Evolutionary conservation across 768 basidiomycete species (phyloP).

Genomic region (Rhodosporidiobolus odoratus): DNA sequence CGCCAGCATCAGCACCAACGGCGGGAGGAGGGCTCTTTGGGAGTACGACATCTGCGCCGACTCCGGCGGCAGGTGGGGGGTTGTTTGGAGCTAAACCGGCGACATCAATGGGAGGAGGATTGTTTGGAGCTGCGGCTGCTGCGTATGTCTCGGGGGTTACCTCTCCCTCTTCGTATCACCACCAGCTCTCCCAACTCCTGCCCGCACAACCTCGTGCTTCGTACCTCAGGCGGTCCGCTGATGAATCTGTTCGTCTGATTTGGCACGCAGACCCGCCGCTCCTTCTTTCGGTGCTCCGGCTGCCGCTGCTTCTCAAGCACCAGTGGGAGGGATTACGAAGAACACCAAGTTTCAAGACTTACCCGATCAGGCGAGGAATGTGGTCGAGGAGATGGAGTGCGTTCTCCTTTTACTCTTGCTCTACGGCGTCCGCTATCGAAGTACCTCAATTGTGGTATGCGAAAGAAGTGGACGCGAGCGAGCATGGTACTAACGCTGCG

Average conservation of each 20-base stretch:
- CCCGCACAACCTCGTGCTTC: too few species aligned
- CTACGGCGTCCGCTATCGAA: too few species aligned
- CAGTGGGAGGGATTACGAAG: slow-evolving; percentile 22
- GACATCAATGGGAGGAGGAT: not conserved
- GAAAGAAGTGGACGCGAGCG: too few species aligned
- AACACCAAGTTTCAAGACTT: slow-evolving; percentile 40
- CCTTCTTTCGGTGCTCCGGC: not conserved
- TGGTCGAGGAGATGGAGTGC: slow-evolving; percentile 40
- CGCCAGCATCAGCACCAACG: not conserved
- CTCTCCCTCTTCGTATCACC: not conserved
- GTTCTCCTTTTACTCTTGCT: slow-evolving; percentile 1
- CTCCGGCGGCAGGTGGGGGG: not conserved
- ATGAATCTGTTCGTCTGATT: not conserved
- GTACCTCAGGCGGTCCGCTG: too few species aligned
- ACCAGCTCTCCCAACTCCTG: too few species aligned
- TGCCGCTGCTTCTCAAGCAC: not conserved
- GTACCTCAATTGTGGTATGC: too few species aligned
- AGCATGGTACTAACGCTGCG: not conserved
- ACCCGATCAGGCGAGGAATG: slow-evolving; percentile 35
- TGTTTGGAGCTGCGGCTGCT: slow-evolving; percentile 8
- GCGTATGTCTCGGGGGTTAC: not conserved
- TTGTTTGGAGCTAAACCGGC: not conserved
- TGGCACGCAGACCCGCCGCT: not conserved
- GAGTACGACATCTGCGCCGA: not conserved
- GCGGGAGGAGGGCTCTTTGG: slow-evolving; percentile 21